Conservation (phyloP, 148 eudicot genomes). For the Tetragonia tetragonoides region DNA sequence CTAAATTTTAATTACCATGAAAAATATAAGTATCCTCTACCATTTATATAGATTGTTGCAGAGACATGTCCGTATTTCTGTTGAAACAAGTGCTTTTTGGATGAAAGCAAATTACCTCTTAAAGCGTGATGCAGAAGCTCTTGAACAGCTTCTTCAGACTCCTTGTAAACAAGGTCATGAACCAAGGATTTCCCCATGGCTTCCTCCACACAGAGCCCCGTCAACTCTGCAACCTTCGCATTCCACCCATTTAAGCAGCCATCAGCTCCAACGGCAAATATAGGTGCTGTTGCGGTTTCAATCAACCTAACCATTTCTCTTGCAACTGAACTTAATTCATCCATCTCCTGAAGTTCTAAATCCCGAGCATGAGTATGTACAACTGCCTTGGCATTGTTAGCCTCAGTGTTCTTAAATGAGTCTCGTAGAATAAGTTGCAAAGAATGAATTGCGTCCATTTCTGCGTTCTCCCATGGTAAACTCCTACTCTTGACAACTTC, state of each 20-base stretch:
- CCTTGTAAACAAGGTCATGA: constrained; percentile 65
- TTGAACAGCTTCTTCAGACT: constrained; percentile 59
- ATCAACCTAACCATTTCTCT: constrained; percentile 93
- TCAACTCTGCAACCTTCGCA: constrained; percentile 82
- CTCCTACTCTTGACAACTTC: constrained; percentile 90
- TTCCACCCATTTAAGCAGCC: constrained; percentile 95
- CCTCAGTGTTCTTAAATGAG: constrained; percentile 54
- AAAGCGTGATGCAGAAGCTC: constrained; percentile 65
- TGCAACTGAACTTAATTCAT: constrained; percentile 74
- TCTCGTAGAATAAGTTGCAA: constrained; percentile 86
- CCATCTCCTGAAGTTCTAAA: constrained; percentile 55
- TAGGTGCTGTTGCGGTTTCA: constrained; percentile 94
- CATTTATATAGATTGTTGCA: not conserved
- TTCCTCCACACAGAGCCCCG: constrained; percentile 72
- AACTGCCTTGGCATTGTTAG: constrained; percentile 49
- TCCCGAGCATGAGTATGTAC: constrained; percentile 44
- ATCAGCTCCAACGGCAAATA: constrained; percentile 79
- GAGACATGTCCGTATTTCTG: too few relatives aligned
- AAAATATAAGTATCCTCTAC: not conserved
- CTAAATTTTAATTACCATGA: not conserved
- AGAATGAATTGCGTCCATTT: constrained; percentile 96
- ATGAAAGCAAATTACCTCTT: constrained; percentile 50
- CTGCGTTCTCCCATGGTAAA: constrained; percentile 88
- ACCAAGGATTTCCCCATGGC: constrained; percentile 93
- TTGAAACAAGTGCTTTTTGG: not conserved